These are phyloP conservation scores for Xylaria flabelliformis DNA, from an alignment of 495 filamentous ascomycete genomes.

Conservation along the genomic window DNA sequence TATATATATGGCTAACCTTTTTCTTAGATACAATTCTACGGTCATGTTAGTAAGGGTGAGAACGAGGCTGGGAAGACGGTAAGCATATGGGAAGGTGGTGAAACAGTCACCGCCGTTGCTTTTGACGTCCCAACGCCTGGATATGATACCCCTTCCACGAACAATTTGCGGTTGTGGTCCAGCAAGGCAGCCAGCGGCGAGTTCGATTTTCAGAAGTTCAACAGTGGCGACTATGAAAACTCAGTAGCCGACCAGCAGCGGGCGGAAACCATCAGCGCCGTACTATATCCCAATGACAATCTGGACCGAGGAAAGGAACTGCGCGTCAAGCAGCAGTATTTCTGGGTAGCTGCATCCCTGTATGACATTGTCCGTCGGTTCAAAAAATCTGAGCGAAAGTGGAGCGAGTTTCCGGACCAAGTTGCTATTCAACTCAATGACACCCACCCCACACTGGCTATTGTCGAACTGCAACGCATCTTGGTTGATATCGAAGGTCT, in stretches of 20 bases:
- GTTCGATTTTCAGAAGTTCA: constrained; percentile 99
- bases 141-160: constrained; percentile 86
- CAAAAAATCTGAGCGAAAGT: constrained; percentile 92
- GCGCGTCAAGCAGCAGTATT: constrained; percentile 98
- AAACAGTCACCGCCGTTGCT: constrained; percentile 89
- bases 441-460: constrained; percentile 94
- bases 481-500: constrained; percentile 87
- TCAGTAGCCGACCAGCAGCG: constrained; percentile 95
- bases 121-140: constrained; percentile 97
- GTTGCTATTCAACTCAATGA: constrained; percentile 98
- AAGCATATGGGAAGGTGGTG: constrained; percentile 86
- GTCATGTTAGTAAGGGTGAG: constrained; percentile 71
- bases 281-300: constrained; percentile 97
- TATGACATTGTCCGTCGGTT: constrained; percentile 96
- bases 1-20: constrained; percentile 23
- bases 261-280: constrained; percentile 96
- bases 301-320: constrained; percentile 96
- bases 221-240: constrained; percentile 95
- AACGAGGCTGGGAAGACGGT: constrained; percentile 77
- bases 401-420: constrained; percentile 91
- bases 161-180: constrained; percentile 96
- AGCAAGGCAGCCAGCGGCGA: constrained; percentile 96
- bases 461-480: constrained; percentile 94
- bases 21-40: constrained; percentile 85
- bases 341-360: constrained; percentile 97